Evolutionary conservation across 129 eudicot genomes (phyloP), one percentile per base, ranked within the genome.

Genomic region (Silybum marianum): DNA sequence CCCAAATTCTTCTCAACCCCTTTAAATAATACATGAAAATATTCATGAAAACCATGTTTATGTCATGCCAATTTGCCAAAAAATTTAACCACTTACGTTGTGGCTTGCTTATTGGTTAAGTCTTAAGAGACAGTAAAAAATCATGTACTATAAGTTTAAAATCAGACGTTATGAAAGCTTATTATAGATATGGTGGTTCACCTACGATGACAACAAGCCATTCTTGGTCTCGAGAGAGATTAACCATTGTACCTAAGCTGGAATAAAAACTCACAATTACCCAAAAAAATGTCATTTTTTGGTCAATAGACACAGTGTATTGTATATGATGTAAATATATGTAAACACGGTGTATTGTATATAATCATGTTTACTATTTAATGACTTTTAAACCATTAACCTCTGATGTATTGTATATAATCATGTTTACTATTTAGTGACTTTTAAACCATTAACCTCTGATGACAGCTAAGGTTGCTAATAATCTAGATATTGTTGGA

Each of bases 1-100:
- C 54, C 26, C 23, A 77, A 48, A 83, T 83, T 83, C 72, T 19
- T 70, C 51, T 77, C 25, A 38, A 62, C 2, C 36, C 54, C 78
- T n/a, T 76, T 10, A 38, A 69, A 76, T 24, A 82, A 71, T 24
- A 38, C 74, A 38, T 24, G 73, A 63, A 83, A 60, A 76, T 77
- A 77, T 76, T 71, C 78, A 83, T 71, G 82, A 69, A 83, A 76
- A 72, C 68, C 78, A 54, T 81, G 24, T 22, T 69, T 23, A 32
- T 67, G 81, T 2, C 81, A 75, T 22, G 73, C 78, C 68, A 82
- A 54, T 51, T 54, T 54, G 63, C 22, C 63, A 48, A 48, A 3
- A 3, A 6, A 3, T 32, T 32, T 32, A 32, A 32, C 36, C 36
- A 32, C 36, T 32, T 32, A 4, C 6, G 0, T 28, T 28, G 30